Base-by-base conservation (phyloP, 1,284 basidiomycete species). In the Cryptococcus deneoformans region DNA sequence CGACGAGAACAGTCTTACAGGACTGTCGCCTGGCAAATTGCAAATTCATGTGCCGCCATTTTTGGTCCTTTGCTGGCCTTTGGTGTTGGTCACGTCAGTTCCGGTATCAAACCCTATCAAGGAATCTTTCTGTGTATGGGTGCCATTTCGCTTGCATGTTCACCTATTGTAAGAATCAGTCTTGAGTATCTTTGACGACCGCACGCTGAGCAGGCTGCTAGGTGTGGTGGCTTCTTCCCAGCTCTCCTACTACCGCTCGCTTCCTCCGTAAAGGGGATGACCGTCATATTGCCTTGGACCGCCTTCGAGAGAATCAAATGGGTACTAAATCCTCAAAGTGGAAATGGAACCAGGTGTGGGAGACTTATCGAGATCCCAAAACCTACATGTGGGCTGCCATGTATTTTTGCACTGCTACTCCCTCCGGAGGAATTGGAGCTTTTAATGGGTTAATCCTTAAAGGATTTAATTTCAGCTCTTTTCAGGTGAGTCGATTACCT, bases 61-160 rank as follows among this genome's bases (percentile, higher is more conserved):
- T 55, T 73, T 46, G 74, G 74, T 45, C 70, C 71, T 3, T 67
- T 73, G 10, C 61, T 77, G 37, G 61, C 65, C 12, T 76, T 72
- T 64, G 73, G 64, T 38, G 68, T 74, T 54, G 72, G 73, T 16
- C 56, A 67, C 38, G 69, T 64, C 14, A 56, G 59, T 20, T 43
- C 46, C 47, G 44, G 24, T 37, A 56, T 72, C 61, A 60, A 60
- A 47, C 60, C 65, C n/a, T 76, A 73, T 62, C 66, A 82, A 75
- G 78, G 73, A 14, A 82, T 82, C 55, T 83, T 82, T 68, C 66
- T 83, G 37, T 82, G 82, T 70, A 80, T 82, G 56, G 82, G 82
- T 37, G 67, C 77, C 8, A 62, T 82, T 46, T 80, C 81, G 6
- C 64, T 82, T 24, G 77, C 73, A n/a, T 71, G 72, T 38, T 79